Evolutionary conservation across 108 stramenopile species (phyloP), one percentile per base, ranked within the genome.

Genomic region (Skeletonema costatum): DNA sequence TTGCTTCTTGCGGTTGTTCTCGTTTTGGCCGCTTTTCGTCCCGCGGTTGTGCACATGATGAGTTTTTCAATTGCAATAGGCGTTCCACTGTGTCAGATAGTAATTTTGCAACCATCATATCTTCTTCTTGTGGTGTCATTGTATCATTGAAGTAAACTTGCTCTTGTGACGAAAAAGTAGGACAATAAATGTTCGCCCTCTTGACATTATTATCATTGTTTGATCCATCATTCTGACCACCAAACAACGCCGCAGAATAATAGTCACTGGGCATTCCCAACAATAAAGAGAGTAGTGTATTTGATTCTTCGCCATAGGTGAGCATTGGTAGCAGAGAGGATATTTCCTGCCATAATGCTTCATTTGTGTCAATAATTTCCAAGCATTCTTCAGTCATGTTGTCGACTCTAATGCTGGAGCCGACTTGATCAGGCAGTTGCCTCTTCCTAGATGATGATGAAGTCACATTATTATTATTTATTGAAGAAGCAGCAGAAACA

Each of bases 281-380:
- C 36, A 81, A 56, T 2, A 48, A 53, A 19, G 60, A 51, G 1
- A 81, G 51, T 9, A 81, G 29, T 6, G 38, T 32, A 58, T 71
- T 66, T 0, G 80, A 75, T 60, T 81, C 80, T 64, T 81, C 80
- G 8, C 80, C 74, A 67, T 75, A 81, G 6, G 80, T 62, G 19
- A 81, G 74, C 8, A 66, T 17, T 12, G 80, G 74, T 17, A 81
- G 53, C 4, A 75, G 46, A 1, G 30, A 13, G 6, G 80, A 66
- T 42, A 81, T 25, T 42, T 75, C 80, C n/a, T 75, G 31, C 73
- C 74, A 81, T 32, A 14, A 12, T 30, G 25, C 53, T 30, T 70
- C 39, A 33, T 21, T 2, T 12, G 51, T 41, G 46, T 75, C 74
- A 12, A 81, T 64, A 41, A 63, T 42, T 25, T 35, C 41, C n/a